Percentiles rank a stretch among this genome's conserved stretches.
Evolutionary conservation across 805 yeast species (phyloP).

Genomic region (Candida khao-thaluensis): DNA sequence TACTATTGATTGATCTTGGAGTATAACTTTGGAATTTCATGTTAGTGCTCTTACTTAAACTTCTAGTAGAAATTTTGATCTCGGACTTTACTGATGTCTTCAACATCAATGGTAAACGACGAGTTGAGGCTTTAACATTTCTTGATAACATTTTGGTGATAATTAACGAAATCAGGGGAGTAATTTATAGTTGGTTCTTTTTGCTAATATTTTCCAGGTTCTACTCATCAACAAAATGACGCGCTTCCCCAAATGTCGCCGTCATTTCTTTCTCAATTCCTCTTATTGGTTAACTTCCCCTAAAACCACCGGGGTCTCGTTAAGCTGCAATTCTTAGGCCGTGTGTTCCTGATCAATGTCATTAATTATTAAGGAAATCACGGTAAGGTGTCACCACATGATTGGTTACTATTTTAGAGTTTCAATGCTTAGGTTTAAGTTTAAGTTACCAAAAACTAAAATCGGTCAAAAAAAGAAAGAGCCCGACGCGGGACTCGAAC

Average conservation of each 20-base stretch:
- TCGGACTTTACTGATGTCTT: conserved; percentile 10
- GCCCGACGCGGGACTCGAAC: conserved; percentile 26
- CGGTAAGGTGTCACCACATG: no score
- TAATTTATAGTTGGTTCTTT: not conserved
- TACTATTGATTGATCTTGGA: not conserved
- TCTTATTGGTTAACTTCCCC: conserved; percentile 6
- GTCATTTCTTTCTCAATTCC: conserved; percentile 1
- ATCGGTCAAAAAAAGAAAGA: no score
- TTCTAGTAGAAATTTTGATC: conserved; percentile 6
- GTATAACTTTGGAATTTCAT: not conserved
- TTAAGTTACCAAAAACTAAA: no score
- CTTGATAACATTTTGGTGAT: conserved; percentile 17
- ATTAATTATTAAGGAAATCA: no score
- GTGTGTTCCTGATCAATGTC: no score
- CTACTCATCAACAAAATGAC: conserved; percentile 4
- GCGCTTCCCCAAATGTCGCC: conserved; percentile 8
- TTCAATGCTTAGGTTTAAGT: no score
- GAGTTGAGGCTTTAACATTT: conserved; percentile 15
- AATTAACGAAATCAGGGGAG: not conserved
- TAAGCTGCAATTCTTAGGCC: no score
- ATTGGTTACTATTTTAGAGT: no score
- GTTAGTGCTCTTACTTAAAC: conserved; percentile 2
- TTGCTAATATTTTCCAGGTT: conserved; percentile 4
- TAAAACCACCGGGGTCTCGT: conserved; percentile 5
- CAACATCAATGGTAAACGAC: conserved; percentile 15